Conservation (phyloP, 352 stramenopile genomes). For the Phytophthora rubi region DNA sequence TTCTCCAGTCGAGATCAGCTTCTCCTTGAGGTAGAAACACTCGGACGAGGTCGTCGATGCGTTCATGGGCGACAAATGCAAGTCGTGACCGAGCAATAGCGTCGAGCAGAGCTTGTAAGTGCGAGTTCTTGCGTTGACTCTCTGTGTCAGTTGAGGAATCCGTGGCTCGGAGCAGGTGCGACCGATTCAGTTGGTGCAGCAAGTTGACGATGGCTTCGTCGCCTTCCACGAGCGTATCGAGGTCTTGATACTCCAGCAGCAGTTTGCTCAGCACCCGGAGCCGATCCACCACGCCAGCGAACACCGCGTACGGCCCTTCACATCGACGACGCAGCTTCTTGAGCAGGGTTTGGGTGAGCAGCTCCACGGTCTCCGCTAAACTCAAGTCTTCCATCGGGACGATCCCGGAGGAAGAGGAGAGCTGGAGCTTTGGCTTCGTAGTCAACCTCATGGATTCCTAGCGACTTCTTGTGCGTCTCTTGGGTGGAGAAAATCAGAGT, state of each 20-base stretch:
- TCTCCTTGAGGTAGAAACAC: constrained; percentile 10
- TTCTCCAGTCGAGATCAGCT: constrained; percentile 5
- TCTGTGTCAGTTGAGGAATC: neutral
- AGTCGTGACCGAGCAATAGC: constrained; percentile 5
- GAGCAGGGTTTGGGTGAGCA: constrained; percentile 6
- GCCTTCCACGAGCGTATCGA: constrained; percentile 8
- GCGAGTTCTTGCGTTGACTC: neutral
- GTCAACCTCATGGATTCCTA: constrained; percentile 2
- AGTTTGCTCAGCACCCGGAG: constrained; percentile 10
- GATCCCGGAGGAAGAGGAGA: constrained; percentile 3
- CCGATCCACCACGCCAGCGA: constrained; percentile 6
- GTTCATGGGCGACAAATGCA: constrained; percentile 6
- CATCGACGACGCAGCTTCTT: constrained; percentile 8
- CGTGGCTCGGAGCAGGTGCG: neutral
- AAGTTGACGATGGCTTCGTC: constrained; percentile 12
- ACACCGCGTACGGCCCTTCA: neutral
- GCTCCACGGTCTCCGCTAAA: constrained; percentile 11
- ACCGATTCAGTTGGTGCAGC: constrained; percentile 9
- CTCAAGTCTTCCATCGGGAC: constrained; percentile 1
- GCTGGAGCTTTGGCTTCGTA: constrained; percentile 3
- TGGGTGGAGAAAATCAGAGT: neutral
- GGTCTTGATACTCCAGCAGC: constrained; percentile 4
- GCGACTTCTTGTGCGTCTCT: neutral
- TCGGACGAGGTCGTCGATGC: constrained; percentile 10
- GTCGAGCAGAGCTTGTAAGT: neutral